Base-by-base conservation (phyloP, 371 early-diverging fungal genomes). In the Vairimorpha necatrix region DNA sequence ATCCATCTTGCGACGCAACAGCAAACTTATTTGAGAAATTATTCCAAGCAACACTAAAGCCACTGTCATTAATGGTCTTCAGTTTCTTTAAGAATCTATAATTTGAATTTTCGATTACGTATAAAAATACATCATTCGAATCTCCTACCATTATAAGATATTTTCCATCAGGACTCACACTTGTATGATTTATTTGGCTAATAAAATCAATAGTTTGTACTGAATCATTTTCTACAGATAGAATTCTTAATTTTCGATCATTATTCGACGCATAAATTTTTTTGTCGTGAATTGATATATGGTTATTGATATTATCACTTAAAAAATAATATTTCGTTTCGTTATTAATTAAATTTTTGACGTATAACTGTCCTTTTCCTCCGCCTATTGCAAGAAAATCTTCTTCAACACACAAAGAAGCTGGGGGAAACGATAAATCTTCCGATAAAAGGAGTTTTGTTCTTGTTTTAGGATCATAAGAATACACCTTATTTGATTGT, bases 351-450 rank as follows among this genome's bases (percentile, higher is more conserved):
- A 92, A 82, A 72, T 91, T 89, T 56, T 89, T 87, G 16, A 93
- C 87, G 54, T 89, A 89, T 60, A 93, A 81, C 79, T 94, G 92
- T 26, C 90, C 89, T 58, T 91, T 87, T 74, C 91, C 91, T 0
- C 95, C 94, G 2, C 93, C 95, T 1, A 90, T 92, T 0, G 91
- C 93, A 36, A 92, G 85, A 74, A 90, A 91, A 0, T 92, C 91
- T 54, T 80, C 32, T 11, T 79, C 69, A 48, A 46, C n/a, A 1
- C 90, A 87, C 83, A 91, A 89, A 9, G 91, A 91, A 0, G 91
- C 90, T 0, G 94, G 92, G 1, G 87, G 86, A 80, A 91, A 93
- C 0, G 87, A 80, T 60, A 92, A 83, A 90, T 89, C 78, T 88
- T 88, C 46, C 89, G 79, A 2, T 87, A 82, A 0, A 4, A 82